phyloP scores from a whole-genome alignment of 2,329 filamentous ascomycete species.

The Tolypocladium pustulatum region DNA sequence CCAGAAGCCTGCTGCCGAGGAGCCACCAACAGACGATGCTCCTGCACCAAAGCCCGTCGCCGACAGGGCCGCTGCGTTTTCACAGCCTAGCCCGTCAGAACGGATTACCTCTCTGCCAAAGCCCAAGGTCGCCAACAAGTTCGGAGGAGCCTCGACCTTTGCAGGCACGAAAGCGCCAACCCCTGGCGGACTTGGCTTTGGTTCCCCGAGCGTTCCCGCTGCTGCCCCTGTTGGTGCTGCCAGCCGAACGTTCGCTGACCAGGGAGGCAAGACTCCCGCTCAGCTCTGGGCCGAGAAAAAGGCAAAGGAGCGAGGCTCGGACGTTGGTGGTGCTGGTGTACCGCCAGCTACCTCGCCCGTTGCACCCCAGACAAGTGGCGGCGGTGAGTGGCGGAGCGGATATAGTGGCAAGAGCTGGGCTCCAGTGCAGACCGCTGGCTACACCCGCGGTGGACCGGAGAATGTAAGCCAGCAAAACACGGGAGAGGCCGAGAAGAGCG shows the following conservation, averaged over 20 bases:
- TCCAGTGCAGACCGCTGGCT: slow-evolving; percentile 59
- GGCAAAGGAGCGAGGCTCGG: slow-evolving; percentile 59
- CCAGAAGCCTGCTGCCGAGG: slow-evolving; percentile 45
- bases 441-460: slow-evolving; percentile 49
- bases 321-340: slow-evolving; percentile 29
- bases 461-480: slow-evolving; percentile 49
- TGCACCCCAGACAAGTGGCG: slow-evolving; percentile 60
- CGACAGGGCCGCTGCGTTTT: slow-evolving; percentile 70
- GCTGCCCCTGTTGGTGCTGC: slow-evolving; percentile 60
- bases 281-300: slow-evolving; percentile 98
- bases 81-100: slow-evolving; percentile 50
- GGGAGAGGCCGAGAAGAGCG: slow-evolving; percentile 37
- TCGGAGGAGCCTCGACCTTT: slow-evolving; percentile 62
- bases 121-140: slow-evolving; percentile 88
- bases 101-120: slow-evolving; percentile 83
- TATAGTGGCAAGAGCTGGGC: slow-evolving; percentile 88
- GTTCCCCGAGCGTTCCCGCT: slow-evolving; percentile 46
- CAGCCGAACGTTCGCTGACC: slow-evolving; percentile 86
- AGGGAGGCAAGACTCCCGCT: slow-evolving; percentile 91
- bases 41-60: slow-evolving; percentile 50
- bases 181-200: slow-evolving; percentile 56
- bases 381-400: slow-evolving; percentile 76
- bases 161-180: slow-evolving; percentile 82
- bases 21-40: slow-evolving; percentile 21
- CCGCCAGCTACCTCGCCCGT: slow-evolving; percentile 42